phyloP scores from a whole-genome alignment of 768 basidiomycete species.

The Tricholoma sp. region DNA sequence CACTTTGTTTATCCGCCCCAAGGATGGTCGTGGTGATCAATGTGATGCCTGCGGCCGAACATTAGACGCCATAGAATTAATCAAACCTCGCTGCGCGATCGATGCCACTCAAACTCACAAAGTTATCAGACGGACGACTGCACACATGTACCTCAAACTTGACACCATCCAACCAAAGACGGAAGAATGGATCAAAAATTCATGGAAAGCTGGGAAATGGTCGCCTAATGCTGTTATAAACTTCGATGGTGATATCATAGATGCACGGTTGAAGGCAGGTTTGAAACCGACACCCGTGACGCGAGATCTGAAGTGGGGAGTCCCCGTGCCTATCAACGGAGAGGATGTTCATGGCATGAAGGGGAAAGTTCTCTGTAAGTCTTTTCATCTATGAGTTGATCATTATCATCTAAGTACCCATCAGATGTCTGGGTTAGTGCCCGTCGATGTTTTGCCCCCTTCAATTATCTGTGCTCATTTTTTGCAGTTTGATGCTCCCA shows the following conservation, averaged over 20 bases:
- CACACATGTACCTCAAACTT: slow-evolving; percentile 90
- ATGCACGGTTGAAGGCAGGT: slow-evolving; percentile 82
- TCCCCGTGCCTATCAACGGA: slow-evolving; percentile 78
- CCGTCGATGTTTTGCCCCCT: not conserved
- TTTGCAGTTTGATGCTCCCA: slow-evolving; percentile 94
- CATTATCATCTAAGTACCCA: slow-evolving; percentile 2
- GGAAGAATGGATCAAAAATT: slow-evolving; percentile 83
- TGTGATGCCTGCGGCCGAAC: slow-evolving; percentile 93
- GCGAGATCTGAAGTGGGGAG: slow-evolving; percentile 93
- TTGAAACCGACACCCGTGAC: slow-evolving; percentile 88
- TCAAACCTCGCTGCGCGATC: slow-evolving; percentile 92
- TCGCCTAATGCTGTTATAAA: slow-evolving; percentile 90
- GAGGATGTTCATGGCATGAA: slow-evolving; percentile 82
- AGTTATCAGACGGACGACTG: slow-evolving; percentile 69
- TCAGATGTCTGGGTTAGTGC: slow-evolving; percentile 88
- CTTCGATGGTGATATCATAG: slow-evolving; percentile 80
- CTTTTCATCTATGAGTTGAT: not conserved
- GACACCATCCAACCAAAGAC: slow-evolving; percentile 76
- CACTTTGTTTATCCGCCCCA: not conserved
- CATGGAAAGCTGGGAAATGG: slow-evolving; percentile 85
- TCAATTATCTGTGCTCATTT: slow-evolving; percentile 9
- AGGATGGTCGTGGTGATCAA: slow-evolving; percentile 98
- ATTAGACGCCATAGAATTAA: slow-evolving; percentile 86
- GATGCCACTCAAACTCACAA: slow-evolving; percentile 64
- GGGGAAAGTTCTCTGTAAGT: slow-evolving; percentile 92